A percentile compares a stretch with the other conserved stretches of the same genome.
Evolutionary conservation across 2,329 filamentous ascomycete species (phyloP).

Genomic region (Colletotrichum lentis): DNA sequence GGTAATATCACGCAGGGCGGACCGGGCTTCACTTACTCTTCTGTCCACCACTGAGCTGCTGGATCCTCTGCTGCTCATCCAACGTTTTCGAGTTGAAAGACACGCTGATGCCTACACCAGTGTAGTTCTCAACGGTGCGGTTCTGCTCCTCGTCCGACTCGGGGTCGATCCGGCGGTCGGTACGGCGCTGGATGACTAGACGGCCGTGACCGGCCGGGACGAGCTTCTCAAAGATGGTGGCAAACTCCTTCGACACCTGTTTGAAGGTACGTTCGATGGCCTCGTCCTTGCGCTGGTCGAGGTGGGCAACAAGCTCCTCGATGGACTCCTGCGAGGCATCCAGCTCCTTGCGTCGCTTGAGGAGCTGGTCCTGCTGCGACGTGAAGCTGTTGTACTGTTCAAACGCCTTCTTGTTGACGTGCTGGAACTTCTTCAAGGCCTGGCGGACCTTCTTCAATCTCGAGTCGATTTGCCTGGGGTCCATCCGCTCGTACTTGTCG

Average conservation of each 20-base stretch:
- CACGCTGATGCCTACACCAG: conserved; percentile 93
- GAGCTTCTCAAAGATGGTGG: conserved; percentile 90
- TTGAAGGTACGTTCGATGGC: conserved; percentile 98
- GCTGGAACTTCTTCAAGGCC: conserved; percentile 92
- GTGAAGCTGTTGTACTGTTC: conserved; percentile 99
- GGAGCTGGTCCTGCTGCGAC: conserved; percentile 85
- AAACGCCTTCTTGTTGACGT: conserved; percentile 99
- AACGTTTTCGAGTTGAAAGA: conserved; percentile 97
- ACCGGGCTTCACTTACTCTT: conserved; percentile 73
- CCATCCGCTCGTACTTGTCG: conserved; percentile 85
- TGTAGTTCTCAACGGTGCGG: conserved; percentile 89
- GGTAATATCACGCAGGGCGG: background rate
- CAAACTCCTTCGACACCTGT: conserved; percentile 93
- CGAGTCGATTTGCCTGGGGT: conserved; percentile 72
- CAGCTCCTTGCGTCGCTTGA: conserved; percentile 84
- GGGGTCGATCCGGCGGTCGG: conserved; percentile 69
- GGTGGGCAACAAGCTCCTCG: conserved; percentile 87
- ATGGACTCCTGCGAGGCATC: conserved; percentile 88
- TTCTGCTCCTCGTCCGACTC: conserved; percentile 73
- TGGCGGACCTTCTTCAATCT: conserved; percentile 92
- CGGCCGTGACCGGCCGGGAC: conserved; percentile 92
- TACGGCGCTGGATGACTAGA: conserved; percentile 90
- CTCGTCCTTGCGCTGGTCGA: conserved; percentile 96
- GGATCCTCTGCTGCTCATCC: conserved; percentile 97
- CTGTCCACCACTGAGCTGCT: conserved; percentile 95